A percentile compares a stretch with the other conserved stretches of the same genome.
These are phyloP conservation scores for Apiotrichum gracile DNA, from an alignment of 1,284 basidiomycete genomes.

Conservation along the genomic window DNA sequence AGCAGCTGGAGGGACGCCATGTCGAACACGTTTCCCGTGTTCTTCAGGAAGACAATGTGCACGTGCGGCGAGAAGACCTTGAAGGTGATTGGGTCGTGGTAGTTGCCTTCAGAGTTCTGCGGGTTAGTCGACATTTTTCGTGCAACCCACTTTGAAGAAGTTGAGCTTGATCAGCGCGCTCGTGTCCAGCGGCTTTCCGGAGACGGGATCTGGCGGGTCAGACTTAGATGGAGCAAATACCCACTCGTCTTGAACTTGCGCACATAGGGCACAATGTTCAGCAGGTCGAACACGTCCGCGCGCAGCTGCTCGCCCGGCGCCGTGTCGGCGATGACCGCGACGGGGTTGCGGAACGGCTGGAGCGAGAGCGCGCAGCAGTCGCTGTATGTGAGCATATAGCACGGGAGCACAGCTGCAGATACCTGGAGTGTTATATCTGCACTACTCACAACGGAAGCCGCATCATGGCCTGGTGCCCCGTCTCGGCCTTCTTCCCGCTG, in stretches of 20 bases:
- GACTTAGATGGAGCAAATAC: constrained; percentile 32
- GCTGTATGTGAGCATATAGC: constrained; percentile 18
- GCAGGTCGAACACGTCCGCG: constrained; percentile 63
- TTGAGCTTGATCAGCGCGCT: constrained; percentile 80
- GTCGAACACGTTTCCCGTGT: constrained; percentile 58
- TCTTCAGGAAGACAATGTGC: constrained; percentile 81
- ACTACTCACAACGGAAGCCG: constrained; percentile 45
- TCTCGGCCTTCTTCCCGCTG: constrained; percentile 37
- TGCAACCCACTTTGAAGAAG: constrained; percentile 56
- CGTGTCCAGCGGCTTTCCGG: constrained; percentile 70
- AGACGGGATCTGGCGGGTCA: constrained; percentile 63
- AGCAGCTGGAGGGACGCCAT: constrained; percentile 50
- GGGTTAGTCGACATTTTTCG: constrained; percentile 27
- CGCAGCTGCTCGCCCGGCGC: constrained; percentile 37
- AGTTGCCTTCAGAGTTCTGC: constrained; percentile 61
- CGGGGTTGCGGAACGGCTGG: constrained; percentile 83
- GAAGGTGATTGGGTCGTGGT: constrained; percentile 87
- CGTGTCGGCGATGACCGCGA: constrained; percentile 59
- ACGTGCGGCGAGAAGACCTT: constrained; percentile 88
- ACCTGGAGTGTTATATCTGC: too few species aligned
- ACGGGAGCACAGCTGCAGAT: neutral
- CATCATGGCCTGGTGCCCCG: constrained; percentile 39
- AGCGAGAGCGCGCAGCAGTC: constrained; percentile 91
- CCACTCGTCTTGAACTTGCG: constrained; percentile 59
- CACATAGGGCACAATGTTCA: constrained; percentile 88